Evolutionary conservation across 176 grass and related monocot genomes (phyloP).

Genomic region (Pontederia paniculata): DNA sequence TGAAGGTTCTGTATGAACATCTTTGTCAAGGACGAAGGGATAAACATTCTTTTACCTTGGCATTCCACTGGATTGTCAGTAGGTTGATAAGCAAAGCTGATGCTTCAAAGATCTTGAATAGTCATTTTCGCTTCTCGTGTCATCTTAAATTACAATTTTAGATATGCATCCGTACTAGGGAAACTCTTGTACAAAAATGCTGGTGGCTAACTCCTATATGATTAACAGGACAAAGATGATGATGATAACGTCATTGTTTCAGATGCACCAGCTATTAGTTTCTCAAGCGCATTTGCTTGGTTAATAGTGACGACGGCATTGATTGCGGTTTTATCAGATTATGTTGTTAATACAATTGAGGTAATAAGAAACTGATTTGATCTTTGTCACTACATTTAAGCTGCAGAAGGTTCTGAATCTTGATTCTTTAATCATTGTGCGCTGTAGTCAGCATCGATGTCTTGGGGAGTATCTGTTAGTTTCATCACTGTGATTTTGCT

Average conservation of each 20-base stretch:
- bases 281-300: slow-evolving; percentile 60
- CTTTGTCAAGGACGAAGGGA: too few relatives aligned
- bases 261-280: slow-evolving; percentile 51
- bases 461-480: slow-evolving; percentile 57
- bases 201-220: too few relatives aligned
- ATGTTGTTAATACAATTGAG: slow-evolving; percentile 78
- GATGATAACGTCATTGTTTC: slow-evolving; percentile 19
- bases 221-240: slow-evolving; percentile 19
- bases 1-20: too few relatives aligned
- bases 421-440: not conserved
- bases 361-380: slow-evolving; percentile 8
- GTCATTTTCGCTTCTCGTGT: not conserved
- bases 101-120: too few relatives aligned
- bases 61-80: too few relatives aligned
- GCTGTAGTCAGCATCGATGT: slow-evolving; percentile 63
- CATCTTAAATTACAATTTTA: not conserved
- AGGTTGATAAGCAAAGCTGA: too few relatives aligned
- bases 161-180: too few relatives aligned
- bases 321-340: slow-evolving; percentile 67
- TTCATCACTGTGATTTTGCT: slow-evolving; percentile 95
- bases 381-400: not conserved
- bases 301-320: slow-evolving; percentile 49
- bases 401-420: not conserved
- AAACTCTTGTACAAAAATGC: too few relatives aligned
- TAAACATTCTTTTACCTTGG: too few relatives aligned